Evolutionary conservation across 1,284 basidiomycete species (phyloP).

Genomic region (Ceratobasidium theobromae): DNA sequence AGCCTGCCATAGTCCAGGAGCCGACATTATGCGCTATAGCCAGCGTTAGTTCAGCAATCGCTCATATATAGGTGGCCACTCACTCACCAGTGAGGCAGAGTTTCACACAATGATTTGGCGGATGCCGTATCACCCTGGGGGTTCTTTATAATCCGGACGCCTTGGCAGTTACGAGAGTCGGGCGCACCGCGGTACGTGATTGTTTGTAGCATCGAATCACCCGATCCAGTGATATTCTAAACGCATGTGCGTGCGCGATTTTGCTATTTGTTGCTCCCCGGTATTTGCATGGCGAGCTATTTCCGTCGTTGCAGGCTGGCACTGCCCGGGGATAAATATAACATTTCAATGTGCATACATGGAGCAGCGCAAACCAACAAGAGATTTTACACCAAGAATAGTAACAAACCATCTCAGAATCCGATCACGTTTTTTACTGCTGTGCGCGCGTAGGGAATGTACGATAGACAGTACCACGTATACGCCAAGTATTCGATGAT

Average conservation of each 20-base stretch:
- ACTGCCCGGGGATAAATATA: conserved; percentile 21
- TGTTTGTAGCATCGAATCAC: not conserved
- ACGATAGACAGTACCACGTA: conserved; percentile 69
- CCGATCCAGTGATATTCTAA: not conserved
- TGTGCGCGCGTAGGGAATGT: conserved; percentile 83
- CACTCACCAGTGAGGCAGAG: conserved; percentile 10
- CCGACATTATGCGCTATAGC: conserved; percentile 5
- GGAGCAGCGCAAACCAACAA: not conserved
- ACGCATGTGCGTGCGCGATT: not conserved
- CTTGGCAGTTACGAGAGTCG: conserved; percentile 26
- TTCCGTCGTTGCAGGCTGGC: not conserved
- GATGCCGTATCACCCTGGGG: conserved; percentile 6
- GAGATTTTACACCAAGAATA: not conserved
- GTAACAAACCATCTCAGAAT: conserved; percentile 41
- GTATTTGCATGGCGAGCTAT: not conserved
- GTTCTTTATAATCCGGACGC: not conserved
- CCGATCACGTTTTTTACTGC: conserved; percentile 68
- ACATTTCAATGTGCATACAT: conserved; percentile 19
- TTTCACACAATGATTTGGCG: not conserved
- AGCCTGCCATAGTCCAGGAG: conserved; percentile 18
- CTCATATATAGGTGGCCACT: not conserved
- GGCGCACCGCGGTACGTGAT: not conserved
- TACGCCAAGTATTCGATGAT: conserved; percentile 83
- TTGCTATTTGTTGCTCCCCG: conserved; percentile 6
- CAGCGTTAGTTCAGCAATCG: not conserved